Evolutionary conservation across 192 early-diverging fungal genomes (phyloP), one percentile per base, ranked within the genome.

Genomic region (Backusella tuberculispora): DNA sequence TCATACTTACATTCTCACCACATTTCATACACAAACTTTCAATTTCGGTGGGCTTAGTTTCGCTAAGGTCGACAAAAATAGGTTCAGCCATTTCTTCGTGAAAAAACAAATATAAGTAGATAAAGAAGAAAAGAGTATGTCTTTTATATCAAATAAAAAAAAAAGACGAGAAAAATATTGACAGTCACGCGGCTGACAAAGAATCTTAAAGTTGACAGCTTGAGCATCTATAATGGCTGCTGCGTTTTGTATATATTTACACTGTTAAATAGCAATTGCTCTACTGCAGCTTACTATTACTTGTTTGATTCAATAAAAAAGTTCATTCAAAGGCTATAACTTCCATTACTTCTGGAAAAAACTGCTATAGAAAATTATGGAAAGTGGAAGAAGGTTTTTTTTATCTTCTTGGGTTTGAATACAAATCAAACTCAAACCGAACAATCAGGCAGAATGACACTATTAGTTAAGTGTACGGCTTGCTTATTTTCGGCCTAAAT

Each of bases 11-110:
- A 76, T 90, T 92, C 71, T 97, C 85, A 63, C 90, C 84, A 82
- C 97, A 98, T 75, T 90, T 89, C 94, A 98, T 95, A 81, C 97
- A 98, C 41, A 94, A 76, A 68, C 88, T 91, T 80, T 98, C 96
- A 64, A 97, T 91, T 80, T 96, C 96, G 4, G 93, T 92, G 17
- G 91, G 90, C 17, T 83, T 78, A n/a, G 84, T 82, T 10, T 88
- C 89, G 66, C 91, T 84, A 50, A 95, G 85, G 77, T 90, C 86
- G 69, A 89, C 85, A 84, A 94, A 93, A 50, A 95, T 74, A 74
- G 81, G 86, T 37, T 80, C 82, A 75, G 43, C 24, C 53, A 56
- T 56, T 56, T 56, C 29, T 34, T 2, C 29, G 29, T 56, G 5
- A 24, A 19, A 19, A 50, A 50, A 19, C 5, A 48, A 15, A 5